phyloP scores from a whole-genome alignment of 116 monocot species.

The Phalaenopsis hybrid region DNA sequence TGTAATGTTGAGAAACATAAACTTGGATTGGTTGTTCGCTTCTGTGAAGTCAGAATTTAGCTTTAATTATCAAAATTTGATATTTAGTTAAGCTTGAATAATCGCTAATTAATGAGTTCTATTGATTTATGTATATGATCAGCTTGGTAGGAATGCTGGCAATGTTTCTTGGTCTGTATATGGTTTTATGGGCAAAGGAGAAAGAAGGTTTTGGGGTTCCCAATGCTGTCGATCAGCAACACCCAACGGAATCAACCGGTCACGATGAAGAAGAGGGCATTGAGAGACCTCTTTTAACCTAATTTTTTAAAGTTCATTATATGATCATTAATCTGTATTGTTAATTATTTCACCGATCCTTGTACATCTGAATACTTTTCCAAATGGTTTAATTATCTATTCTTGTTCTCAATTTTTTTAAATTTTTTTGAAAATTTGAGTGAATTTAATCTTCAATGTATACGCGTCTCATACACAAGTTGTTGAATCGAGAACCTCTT shows the following conservation, averaged over 20 bases:
- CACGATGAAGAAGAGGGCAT: neutral
- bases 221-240: neutral
- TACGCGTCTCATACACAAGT: too few relatives aligned
- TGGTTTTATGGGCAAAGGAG: constrained; percentile 53
- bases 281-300: constrained; percentile 20
- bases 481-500: too few relatives aligned
- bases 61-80: neutral
- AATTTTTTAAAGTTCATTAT: neutral
- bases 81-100: neutral
- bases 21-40: too few relatives aligned
- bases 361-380: too few relatives aligned
- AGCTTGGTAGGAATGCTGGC: constrained; percentile 33
- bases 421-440: too few relatives aligned
- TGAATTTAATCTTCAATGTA: too few relatives aligned
- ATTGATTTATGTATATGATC: neutral
- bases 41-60: too few relatives aligned
- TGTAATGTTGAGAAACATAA: too few relatives aligned
- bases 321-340: too few relatives aligned
- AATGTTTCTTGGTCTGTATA: constrained; percentile 44
- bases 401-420: too few relatives aligned
- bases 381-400: too few relatives aligned
- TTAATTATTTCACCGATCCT: too few relatives aligned
- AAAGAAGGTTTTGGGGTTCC: constrained; percentile 21
- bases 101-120: neutral
- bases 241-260: neutral